These are phyloP conservation scores for Aspergillus sp. DNA, from an alignment of 2,329 filamentous ascomycete genomes.

Conservation along the genomic window DNA sequence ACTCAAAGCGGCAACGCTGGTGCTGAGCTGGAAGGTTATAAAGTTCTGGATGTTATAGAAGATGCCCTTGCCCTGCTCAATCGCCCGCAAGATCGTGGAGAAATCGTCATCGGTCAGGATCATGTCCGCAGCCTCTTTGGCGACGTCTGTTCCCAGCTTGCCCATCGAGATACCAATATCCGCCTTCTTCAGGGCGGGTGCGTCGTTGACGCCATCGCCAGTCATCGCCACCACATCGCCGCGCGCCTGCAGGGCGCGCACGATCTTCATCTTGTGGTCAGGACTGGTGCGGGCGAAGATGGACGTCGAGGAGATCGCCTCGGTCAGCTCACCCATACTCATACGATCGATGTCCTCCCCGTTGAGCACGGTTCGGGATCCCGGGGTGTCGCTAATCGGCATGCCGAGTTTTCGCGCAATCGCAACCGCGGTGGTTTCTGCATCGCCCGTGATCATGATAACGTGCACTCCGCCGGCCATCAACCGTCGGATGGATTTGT, in stretches of 20 bases:
- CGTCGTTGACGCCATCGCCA: conserved; percentile 96
- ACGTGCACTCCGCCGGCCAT: conserved; percentile 95
- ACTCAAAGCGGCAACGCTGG: conserved; percentile 87
- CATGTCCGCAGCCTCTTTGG: conserved; percentile 90
- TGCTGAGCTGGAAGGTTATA: conserved; percentile 96
- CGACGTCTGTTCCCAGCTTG: conserved; percentile 88
- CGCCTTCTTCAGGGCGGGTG: conserved; percentile 91
- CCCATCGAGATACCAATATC: conserved; percentile 99
- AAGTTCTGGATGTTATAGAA: conserved; percentile 99
- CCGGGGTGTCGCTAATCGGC: conserved; percentile 63
- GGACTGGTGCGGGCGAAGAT: conserved; percentile 96
- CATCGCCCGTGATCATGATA: conserved; percentile 98
- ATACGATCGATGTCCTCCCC: conserved; percentile 93
- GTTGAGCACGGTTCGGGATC: conserved; percentile 65
- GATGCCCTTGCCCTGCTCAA: conserved; percentile 98
- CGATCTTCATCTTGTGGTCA: conserved; percentile 97
- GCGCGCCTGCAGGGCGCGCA: conserved; percentile 82
- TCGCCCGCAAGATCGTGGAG: conserved; percentile 85
- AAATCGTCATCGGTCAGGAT: conserved; percentile 88
- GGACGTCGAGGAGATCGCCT: conserved; percentile 81
- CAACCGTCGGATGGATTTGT: conserved; percentile 79
- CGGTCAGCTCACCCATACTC: conserved; percentile 78
- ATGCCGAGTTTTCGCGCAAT: conserved; percentile 96
- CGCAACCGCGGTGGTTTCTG: conserved; percentile 88
- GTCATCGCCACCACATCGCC: conserved; percentile 99